Evolutionary conservation across 2,329 filamentous ascomycete species (phyloP), one percentile per base, ranked within the genome.

Genomic region (Verticillium dahliae): DNA sequence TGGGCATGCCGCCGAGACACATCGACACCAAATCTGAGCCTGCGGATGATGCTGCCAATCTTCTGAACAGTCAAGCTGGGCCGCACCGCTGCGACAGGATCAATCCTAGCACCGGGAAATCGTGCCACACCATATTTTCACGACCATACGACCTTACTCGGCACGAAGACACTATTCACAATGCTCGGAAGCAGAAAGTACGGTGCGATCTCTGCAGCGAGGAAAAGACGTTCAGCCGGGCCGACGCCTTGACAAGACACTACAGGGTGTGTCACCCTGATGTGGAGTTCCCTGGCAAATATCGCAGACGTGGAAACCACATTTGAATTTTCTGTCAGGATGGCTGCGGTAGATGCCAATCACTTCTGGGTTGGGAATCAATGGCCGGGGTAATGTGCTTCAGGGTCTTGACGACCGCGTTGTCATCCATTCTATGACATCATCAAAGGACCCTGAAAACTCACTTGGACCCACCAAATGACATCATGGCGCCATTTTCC

Each of bases 111-210:
- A 98, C 95, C 0, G 91, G 92, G 65, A 97, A 97, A 78, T 90
- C 92, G 0, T 98, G 95, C 83, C 94, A 91, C 73, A 96, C 92
- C 0, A 82, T 97, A 60, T 98, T 99, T 76, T 97, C 94, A 1
- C 83, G 95, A 22, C 95, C 95, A 1, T 99, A 99, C 80, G 95
- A 99, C 75, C 82, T 99, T 59, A 99, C 95, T 0, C 85, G 95
- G 27, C 95, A 99, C 72, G 95, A 99, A 74, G 94, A 97, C 67
- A 98, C 95, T 0, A 98, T 98, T 66, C 95, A 98, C 82, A 97
- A 97, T 69, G 89, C 88, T 1, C 87, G 91, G 69, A 97, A 97
- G 81, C 88, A 93, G 74, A 98, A 98, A 80, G 92, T 97, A 7
- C 88, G 92, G 55, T 99, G 95, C 75, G 88, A 93, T 65, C 78